Conservation (phyloP, 2,329 filamentous ascomycete genomes). For the Rhexocercosporidium sp. region DNA sequence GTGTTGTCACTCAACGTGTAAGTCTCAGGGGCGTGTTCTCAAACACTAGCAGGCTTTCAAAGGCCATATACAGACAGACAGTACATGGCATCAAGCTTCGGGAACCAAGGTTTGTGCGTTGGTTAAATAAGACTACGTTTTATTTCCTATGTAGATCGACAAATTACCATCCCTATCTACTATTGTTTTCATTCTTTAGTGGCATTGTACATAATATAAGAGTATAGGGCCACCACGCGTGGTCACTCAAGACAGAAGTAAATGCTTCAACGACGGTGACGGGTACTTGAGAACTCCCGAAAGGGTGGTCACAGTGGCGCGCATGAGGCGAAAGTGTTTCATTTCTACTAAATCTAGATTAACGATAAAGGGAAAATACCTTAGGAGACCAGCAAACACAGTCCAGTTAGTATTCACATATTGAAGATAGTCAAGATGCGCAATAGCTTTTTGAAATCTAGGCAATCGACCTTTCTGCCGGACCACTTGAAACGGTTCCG, state of each 20-base stretch:
- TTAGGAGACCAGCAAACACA: background rate
- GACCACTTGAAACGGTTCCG: background rate
- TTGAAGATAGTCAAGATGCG: background rate
- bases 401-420: background rate
- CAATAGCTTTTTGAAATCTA: background rate
- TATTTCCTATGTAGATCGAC: background rate
- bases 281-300: background rate
- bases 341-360: background rate
- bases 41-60: background rate
- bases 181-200: background rate
- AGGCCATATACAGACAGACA: background rate
- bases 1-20: background rate
- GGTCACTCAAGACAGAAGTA: background rate
- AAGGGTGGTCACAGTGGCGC: background rate
- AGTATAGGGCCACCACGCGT: background rate
- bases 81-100: background rate
- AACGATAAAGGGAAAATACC: background rate
- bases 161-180: background rate
- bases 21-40: background rate
- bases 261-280: background rate
- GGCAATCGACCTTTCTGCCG: background rate
- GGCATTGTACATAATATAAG: background rate
- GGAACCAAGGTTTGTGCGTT: background rate
- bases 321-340: background rate
- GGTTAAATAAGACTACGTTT: background rate